Base-by-base conservation (phyloP, 352 stramenopile genomes). In the Aphanomyces astaci region DNA sequence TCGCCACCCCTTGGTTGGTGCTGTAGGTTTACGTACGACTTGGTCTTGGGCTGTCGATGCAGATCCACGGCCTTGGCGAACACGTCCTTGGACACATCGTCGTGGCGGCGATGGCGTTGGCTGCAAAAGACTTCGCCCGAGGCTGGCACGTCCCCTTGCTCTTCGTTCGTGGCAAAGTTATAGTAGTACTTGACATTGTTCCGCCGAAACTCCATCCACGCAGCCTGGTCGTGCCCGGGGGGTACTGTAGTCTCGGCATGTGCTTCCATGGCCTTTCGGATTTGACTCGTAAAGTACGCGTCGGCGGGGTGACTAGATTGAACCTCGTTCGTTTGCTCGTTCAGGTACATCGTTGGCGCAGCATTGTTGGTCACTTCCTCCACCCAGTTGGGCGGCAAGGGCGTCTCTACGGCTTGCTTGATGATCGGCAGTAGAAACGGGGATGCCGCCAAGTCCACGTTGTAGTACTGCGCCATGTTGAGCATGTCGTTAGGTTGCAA, bases 381-480 rank as follows among this genome's bases (percentile, higher is more conserved):
- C 17, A 56, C 30, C 60, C 60, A 67, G 22, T 67, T 67, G 0
- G 60, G 60, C 2, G 60, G 60, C 60, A 67, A 24, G 27, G 60
- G 60, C 30, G 60, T 67, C 22, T 67, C 39, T 0, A 67, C 60
- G 11, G 60, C 60, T 39, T 67, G 60, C 5, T 54, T 67, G 2
- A 67, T 56, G 2, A 67, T 36, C 1, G 60, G 60, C 48, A 67
- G 33, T 1, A 67, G 25, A 11, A 54, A 15, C 11, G 45, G 48
- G 15, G 45, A 3, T 28, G 55, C 25, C 10, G 45, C n/a, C 17
- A 67, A 62, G 28, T 60, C 19, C 11, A 67, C 60, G 39, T 46
- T 27, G 33, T 67, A 67, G 33, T 67, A 67, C 40, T 54, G 27
- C 22, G 60, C 60, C 60, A 67, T 67, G 33, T 67, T 67, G 28